Conservation (phyloP, 75 land plant species). For the Larix kaempferi region DNA sequence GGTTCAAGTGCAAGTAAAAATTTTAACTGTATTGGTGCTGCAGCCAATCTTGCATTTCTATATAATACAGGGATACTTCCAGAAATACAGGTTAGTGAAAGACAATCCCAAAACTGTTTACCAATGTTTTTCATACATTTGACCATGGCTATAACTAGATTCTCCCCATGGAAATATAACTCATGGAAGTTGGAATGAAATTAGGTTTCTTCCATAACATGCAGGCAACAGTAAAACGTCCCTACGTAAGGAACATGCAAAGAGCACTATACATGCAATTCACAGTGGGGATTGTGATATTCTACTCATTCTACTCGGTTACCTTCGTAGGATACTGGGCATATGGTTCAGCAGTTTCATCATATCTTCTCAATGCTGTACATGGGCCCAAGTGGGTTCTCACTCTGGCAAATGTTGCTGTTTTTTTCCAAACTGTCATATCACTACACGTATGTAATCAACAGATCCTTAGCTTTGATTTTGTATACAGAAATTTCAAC, state of each 20-base stretch:
- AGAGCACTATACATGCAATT: conserved; percentile 78
- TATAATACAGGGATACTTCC: conserved; percentile 90
- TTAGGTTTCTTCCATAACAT: too few species aligned
- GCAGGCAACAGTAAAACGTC: conserved; percentile 76
- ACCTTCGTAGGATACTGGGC: conserved; percentile 90
- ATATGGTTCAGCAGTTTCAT: conserved; percentile 56
- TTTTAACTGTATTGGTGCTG: conserved; percentile 62
- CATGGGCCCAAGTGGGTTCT: conserved; percentile 58
- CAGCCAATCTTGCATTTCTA: conserved; percentile 71
- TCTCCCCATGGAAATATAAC: too few species aligned
- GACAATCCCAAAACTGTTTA: too few species aligned
- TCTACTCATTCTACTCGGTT: conserved; percentile 63
- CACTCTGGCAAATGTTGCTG: conserved; percentile 54
- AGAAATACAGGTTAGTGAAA: conserved; percentile 66
- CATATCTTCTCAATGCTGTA: conserved; percentile 66
- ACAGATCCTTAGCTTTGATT: not conserved
- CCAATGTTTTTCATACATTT: too few species aligned
- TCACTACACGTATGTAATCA: conserved; percentile 60
- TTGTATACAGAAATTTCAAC: too few species aligned
- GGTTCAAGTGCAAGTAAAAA: conserved; percentile 32
- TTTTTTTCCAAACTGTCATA: conserved; percentile 78
- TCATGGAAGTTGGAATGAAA: too few species aligned
- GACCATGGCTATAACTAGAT: too few species aligned
- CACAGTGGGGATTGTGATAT: conserved; percentile 47
- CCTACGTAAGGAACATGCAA: conserved; percentile 65